A percentile compares a stretch with the other conserved stretches of the same genome.
These are phyloP conservation scores for Pseudovirgaria hyperparasitica DNA, from an alignment of 2,329 filamentous ascomycete genomes.

Conservation along the genomic window DNA sequence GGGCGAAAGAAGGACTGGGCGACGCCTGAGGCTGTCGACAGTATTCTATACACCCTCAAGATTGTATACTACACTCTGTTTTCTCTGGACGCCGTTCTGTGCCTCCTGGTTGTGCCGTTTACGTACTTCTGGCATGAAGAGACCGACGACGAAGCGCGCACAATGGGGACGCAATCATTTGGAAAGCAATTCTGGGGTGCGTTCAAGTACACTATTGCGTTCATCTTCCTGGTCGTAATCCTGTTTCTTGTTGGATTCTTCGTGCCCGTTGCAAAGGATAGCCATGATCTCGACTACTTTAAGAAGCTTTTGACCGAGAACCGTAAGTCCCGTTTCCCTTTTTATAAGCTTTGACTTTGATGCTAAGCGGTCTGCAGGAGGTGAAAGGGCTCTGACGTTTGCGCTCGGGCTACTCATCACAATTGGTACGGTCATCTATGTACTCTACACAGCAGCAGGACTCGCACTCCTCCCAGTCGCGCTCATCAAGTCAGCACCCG, in stretches of 20 bases:
- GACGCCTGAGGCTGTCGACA: conserved; percentile 63
- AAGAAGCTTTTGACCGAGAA: conserved; percentile 72
- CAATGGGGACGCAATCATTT: conserved; percentile 62
- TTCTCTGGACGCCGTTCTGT: conserved; percentile 80
- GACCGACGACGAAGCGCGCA: conserved; percentile 80
- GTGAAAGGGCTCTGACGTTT: conserved; percentile 86
- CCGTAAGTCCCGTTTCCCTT: conserved; percentile 34
- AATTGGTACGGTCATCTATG: conserved; percentile 73
- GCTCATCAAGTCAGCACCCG: conserved; percentile 82
- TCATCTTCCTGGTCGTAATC: conserved; percentile 65
- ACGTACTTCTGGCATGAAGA: conserved; percentile 98
- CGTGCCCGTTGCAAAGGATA: conserved; percentile 63
- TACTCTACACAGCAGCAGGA: conserved; percentile 78
- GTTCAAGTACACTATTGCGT: conserved; percentile 79
- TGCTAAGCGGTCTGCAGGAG: conserved; percentile 38
- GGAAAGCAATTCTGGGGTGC: conserved; percentile 67
- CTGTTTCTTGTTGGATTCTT: conserved; percentile 92
- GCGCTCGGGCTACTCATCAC: conserved; percentile 78
- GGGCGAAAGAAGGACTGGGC: conserved; percentile 94
- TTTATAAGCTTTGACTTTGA: conserved; percentile 4
- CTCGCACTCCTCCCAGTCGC: conserved; percentile 80
- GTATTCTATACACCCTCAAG: conserved; percentile 68
- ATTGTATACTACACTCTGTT: conserved; percentile 90
- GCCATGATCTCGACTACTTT: conserved; percentile 78
- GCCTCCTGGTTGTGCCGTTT: conserved; percentile 81